These are phyloP conservation scores for Ophiostoma sp. DNA, from an alignment of 2,329 filamentous ascomycete genomes.

Conservation along the genomic window DNA sequence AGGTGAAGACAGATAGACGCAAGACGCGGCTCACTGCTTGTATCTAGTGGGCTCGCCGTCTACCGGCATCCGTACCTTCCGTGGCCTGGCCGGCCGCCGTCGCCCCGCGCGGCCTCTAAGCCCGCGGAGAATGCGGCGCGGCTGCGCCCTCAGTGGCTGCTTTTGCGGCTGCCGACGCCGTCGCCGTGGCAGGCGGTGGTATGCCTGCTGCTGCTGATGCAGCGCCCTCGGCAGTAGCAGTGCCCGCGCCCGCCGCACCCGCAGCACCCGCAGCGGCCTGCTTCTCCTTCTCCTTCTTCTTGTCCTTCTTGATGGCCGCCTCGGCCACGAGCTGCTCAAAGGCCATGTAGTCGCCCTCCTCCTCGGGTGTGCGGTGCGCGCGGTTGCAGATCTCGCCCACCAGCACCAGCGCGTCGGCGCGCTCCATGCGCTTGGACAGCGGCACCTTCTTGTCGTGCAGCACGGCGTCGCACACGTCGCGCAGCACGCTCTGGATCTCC, in stretches of 20 bases:
- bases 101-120: slow-evolving; percentile 1
- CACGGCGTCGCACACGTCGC: slow-evolving; percentile 88
- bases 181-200: neutral
- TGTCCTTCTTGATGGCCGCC: slow-evolving; percentile 90
- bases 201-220: neutral
- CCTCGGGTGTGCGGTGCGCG: slow-evolving; percentile 81
- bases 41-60: no score
- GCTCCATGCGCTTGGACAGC: slow-evolving; percentile 78
- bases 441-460: slow-evolving; percentile 74
- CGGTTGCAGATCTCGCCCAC: slow-evolving; percentile 85
- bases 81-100: neutral
- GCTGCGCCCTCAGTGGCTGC: slow-evolving; percentile 33
- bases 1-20: no score
- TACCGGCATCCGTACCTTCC: neutral
- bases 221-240: no score
- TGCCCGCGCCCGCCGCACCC: neutral
- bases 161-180: slow-evolving; percentile 2
- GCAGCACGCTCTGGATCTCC: slow-evolving; percentile 91
- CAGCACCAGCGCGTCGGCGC: slow-evolving; percentile 82
- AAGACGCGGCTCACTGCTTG: no score
- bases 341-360: slow-evolving; percentile 97
- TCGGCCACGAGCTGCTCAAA: slow-evolving; percentile 98
- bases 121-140: slow-evolving; percentile 37
- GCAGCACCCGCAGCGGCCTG: slow-evolving; percentile 20
- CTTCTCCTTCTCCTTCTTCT: slow-evolving; percentile 49